Evolutionary conservation across 805 yeast genomes (phyloP), one percentile per base, ranked within the genome.

Genomic region (Hanseniaspora mollemarum): DNA sequence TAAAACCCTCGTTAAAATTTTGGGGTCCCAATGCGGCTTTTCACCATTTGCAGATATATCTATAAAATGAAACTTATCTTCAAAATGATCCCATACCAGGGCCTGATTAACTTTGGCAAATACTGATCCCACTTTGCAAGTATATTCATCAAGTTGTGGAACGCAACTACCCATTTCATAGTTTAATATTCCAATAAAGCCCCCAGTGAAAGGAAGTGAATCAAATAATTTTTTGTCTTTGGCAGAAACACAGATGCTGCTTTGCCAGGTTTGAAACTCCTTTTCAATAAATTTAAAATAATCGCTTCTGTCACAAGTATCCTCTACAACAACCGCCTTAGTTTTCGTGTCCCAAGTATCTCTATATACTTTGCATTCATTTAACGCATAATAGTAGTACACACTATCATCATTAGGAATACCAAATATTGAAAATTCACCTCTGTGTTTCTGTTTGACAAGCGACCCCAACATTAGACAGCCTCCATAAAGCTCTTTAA

Each of bases 161-260:
- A 71, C 59, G 46, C 71, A 72, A 24, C 74, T 74, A 0, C 95
- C 95, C 66, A 84, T 90, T 62, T 90, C 98, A 61, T 92, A 92
- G 0, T 94, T 82, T 10, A 92, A 64, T 38, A 82, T 70, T 4
- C 99, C 99, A 50, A 88, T 69, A 29, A 85, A 71, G 0, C 99
- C 99, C n/a, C 98, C 97, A 52, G 78, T 68, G 59, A 92, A 92
- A 1, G 95, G 95, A 18, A 86, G 67, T 0, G 67, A 65, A 4
- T 43, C 33, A 12, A 43, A 43, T 10, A 32, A 15, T 2, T 21
- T 13, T n/a, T 32, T 10, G 28, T 32, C 15, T 7, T 24, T 22
- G 10, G 38, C 18, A 13, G n/a, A 26, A 18, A 49, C 18, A 10
- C 16, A 13, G 21, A 49, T 13, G 31, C 21, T 36, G 9, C 36